Percentiles rank a stretch among this genome's conserved stretches.
Conservation (phyloP, 2,329 filamentous ascomycete species). For the Microascus cirrosus region DNA sequence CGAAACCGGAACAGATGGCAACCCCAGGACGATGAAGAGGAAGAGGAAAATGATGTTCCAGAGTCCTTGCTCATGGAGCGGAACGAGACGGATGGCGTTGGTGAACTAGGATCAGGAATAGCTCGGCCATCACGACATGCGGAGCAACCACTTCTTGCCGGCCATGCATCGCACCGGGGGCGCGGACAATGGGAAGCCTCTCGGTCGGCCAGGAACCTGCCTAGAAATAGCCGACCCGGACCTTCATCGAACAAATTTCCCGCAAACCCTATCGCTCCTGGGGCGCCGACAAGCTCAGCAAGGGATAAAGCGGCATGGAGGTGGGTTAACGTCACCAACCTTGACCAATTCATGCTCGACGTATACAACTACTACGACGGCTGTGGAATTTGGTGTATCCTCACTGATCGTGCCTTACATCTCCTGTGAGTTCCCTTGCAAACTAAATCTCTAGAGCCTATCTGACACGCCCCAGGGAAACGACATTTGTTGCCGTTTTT, state of each 20-base stretch:
- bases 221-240: conserved; percentile 7
- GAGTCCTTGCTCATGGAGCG: conserved; percentile 51
- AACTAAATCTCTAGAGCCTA: not conserved
- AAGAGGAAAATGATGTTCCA: conserved; percentile 47
- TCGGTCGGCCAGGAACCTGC: not conserved
- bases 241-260: conserved; percentile 16
- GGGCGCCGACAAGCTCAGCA: conserved; percentile 16
- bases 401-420: conserved; percentile 60
- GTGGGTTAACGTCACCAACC: conserved; percentile 83
- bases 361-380: conserved; percentile 82
- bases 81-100: not conserved
- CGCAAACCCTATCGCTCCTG: conserved; percentile 15
- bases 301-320: conserved; percentile 80
- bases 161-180: not conserved
- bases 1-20: not conserved
- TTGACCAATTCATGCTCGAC: conserved; percentile 75
- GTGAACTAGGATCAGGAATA: not conserved
- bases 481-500: conserved; percentile 71
- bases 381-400: conserved; percentile 75
- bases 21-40: conserved; percentile 17
- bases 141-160: not conserved
- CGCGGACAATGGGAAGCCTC: not conserved
- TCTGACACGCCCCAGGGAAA: conserved; percentile 41
- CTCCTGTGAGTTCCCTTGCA: conserved; percentile 46
- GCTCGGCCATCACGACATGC: not conserved